A percentile compares a stretch with the other conserved stretches of the same genome.
Evolutionary conservation across 1,139 yeast genomes (phyloP).

Genomic region (Diutina rugosa): DNA sequence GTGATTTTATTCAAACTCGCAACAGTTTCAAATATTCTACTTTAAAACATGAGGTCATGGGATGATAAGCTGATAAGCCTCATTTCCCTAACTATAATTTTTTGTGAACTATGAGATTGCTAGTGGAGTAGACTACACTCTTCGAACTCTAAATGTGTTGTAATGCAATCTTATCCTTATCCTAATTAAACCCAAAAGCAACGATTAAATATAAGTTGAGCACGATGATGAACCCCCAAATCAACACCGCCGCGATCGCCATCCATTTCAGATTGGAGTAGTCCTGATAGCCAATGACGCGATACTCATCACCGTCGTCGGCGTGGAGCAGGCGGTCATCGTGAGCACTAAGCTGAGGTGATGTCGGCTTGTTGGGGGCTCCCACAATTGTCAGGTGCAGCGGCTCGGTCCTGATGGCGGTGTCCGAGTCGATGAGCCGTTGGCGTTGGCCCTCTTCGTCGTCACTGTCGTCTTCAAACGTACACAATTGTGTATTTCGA

Average conservation of each 20-base stretch:
- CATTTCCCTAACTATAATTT: too few relatives aligned
- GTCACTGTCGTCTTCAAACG: not conserved
- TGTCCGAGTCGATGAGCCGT: not conserved
- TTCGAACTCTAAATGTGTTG: not conserved
- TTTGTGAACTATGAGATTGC: too few relatives aligned
- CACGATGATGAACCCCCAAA: constrained; percentile 40
- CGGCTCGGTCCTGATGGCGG: not conserved
- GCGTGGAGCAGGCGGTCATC: not conserved
- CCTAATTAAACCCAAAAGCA: constrained; percentile 2
- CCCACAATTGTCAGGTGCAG: not conserved
- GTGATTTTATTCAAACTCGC: too few relatives aligned
- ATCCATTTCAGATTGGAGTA: not conserved
- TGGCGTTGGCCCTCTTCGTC: not conserved
- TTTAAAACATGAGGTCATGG: too few relatives aligned
- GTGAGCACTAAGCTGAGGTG: not conserved
- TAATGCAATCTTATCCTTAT: not conserved
- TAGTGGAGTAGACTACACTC: too few relatives aligned
- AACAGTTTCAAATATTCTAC: too few relatives aligned
- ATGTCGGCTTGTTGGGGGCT: not conserved
- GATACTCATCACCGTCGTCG: not conserved
- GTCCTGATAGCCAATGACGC: not conserved
- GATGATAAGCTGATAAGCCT: too few relatives aligned
- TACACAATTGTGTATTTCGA: constrained; percentile 27
- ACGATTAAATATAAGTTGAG: constrained; percentile 37
- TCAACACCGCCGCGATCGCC: constrained; percentile 11